Percentiles rank a stretch among this genome's conserved stretches.
Evolutionary conservation across 2,329 filamentous ascomycete genomes (phyloP).

Genomic region (Lithohypha guttulata): DNA sequence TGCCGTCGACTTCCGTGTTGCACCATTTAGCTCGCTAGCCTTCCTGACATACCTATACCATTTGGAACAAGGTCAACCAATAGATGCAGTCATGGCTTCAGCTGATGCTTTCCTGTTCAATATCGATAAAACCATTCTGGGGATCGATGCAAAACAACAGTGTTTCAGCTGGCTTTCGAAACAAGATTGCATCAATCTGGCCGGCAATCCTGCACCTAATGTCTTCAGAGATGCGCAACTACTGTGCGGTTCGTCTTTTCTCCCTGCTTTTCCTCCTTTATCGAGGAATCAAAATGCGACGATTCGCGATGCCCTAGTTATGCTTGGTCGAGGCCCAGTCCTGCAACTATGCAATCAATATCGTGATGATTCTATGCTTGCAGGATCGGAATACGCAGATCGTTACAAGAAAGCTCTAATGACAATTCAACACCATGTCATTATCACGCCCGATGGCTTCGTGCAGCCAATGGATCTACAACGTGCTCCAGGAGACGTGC

Average conservation of each 20-base stretch:
- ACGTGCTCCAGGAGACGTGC: constrained; percentile 67
- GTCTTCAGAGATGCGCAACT: constrained; percentile 76
- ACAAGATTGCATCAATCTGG: constrained; percentile 56
- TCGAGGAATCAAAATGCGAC: constrained; percentile 46
- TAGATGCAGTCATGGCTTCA: constrained; percentile 69
- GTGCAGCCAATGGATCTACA: constrained; percentile 64
- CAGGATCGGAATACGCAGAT: constrained; percentile 66
- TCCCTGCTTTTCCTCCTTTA: constrained; percentile 68
- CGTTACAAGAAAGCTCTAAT: constrained; percentile 78
- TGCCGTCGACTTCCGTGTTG: constrained; percentile 64
- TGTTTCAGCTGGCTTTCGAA: constrained; percentile 54
- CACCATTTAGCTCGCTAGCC: constrained; percentile 77
- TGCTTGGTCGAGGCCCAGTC: constrained; percentile 60
- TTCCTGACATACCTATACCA: constrained; percentile 58
- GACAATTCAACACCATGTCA: constrained; percentile 77
- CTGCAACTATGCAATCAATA: constrained; percentile 64
- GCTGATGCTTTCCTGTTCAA: constrained; percentile 80
- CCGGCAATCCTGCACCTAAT: constrained; percentile 54
- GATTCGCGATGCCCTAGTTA: constrained; percentile 65
- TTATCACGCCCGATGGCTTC: constrained; percentile 66
- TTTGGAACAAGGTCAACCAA: constrained; percentile 46
- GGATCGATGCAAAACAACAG: constrained; percentile 45
- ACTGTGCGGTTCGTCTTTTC: constrained; percentile 70
- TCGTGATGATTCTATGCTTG: constrained; percentile 63
- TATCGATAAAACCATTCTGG: constrained; percentile 61